These are phyloP conservation scores for Verticillium albo-atrum DNA, from an alignment of 2,329 filamentous ascomycete genomes.

Conservation along the genomic window DNA sequence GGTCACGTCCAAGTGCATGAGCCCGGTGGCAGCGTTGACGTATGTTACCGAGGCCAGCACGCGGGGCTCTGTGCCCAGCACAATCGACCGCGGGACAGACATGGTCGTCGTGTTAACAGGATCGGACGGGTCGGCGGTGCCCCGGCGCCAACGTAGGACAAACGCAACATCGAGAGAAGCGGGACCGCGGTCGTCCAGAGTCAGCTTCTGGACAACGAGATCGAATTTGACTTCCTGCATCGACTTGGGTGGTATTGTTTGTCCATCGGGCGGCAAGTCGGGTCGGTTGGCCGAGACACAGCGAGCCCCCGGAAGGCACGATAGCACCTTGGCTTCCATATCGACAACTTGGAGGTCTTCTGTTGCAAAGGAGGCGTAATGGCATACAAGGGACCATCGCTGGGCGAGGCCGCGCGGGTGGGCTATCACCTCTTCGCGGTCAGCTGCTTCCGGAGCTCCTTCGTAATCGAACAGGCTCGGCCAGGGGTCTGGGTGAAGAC, in stretches of 20 bases:
- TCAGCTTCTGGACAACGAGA: conserved; percentile 68
- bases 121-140: conserved; percentile 23
- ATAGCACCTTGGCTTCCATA: conserved; percentile 57
- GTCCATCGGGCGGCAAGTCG: conserved; percentile 33
- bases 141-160: conserved; percentile 71
- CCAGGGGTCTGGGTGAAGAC: conserved; percentile 75
- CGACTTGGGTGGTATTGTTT: conserved; percentile 58
- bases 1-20: conserved; percentile 51
- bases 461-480: conserved; percentile 76
- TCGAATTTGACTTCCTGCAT: conserved; percentile 70
- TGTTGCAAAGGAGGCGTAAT: conserved; percentile 71
- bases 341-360: conserved; percentile 63
- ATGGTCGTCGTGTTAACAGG: conserved; percentile 61
- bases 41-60: conserved; percentile 63
- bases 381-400: conserved; percentile 72
- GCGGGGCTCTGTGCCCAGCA: conserved; percentile 81
- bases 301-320: conserved; percentile 56
- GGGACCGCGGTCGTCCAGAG: conserved; percentile 76
- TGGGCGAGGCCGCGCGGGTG: conserved; percentile 64
- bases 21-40: conserved; percentile 22
- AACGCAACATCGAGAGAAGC: conserved; percentile 72
- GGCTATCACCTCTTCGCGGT: conserved; percentile 21
- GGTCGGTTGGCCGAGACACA: conserved; percentile 44
- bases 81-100: conserved; percentile 72
- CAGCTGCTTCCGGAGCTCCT: conserved; percentile 30